phyloP scores from a whole-genome alignment of 441 rosid species.

The Erodium moschatum region DNA sequence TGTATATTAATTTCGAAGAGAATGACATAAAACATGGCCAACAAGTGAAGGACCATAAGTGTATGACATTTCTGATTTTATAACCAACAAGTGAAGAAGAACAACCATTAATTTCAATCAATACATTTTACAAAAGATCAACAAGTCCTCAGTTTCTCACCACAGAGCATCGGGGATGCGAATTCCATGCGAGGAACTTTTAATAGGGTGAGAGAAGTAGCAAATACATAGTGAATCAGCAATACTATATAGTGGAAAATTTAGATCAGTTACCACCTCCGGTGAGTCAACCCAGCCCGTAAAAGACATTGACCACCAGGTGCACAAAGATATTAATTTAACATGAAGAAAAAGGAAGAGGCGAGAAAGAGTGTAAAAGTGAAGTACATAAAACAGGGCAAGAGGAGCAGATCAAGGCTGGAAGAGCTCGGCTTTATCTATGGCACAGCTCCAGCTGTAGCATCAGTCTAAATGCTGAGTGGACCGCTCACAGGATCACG shows the following conservation, averaged over 20 bases:
- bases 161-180: too few species aligned
- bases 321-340: conserved; percentile 40
- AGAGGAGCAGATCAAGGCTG: conserved; percentile 18
- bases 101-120: neutral
- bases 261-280: conserved; percentile 60
- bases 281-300: conserved; percentile 48
- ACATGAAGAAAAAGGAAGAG: conserved; percentile 8
- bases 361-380: neutral
- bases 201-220: neutral
- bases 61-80: neutral
- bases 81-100: neutral
- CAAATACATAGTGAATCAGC: neutral
- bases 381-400: conserved; percentile 19
- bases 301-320: conserved; percentile 54
- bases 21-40: neutral
- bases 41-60: neutral
- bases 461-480: conserved; percentile 42
- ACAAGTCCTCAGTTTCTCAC: neutral
- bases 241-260: conserved; percentile 4
- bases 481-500: conserved; percentile 54
- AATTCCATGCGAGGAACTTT: neutral
- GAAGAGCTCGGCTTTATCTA: conserved; percentile 28
- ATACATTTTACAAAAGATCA: neutral
- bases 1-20: too few species aligned
- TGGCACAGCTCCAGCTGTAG: conserved; percentile 20